phyloP scores from a whole-genome alignment of 192 early-diverging fungal genomes.

The Jimgerdemannia lactiflua region DNA sequence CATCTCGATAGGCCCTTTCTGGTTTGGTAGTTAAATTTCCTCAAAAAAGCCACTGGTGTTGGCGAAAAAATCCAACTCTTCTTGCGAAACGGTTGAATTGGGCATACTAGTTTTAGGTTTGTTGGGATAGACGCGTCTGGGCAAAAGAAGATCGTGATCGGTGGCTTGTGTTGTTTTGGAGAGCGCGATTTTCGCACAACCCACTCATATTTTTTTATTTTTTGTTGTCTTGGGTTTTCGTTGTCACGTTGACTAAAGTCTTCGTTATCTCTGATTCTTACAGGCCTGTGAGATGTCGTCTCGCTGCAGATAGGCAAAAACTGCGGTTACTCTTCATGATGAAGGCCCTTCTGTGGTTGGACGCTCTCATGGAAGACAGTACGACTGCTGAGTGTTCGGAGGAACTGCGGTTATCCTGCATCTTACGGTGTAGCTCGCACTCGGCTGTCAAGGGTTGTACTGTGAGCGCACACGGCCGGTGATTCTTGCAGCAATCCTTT shows the following conservation, averaged over 20 bases:
- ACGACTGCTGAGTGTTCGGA: constrained; percentile 18
- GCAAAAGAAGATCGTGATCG: constrained; percentile 7
- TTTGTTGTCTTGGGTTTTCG: background rate
- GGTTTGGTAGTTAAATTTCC: constrained; percentile 13
- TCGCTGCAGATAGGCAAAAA: constrained; percentile 1
- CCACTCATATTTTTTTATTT: too few relatives aligned
- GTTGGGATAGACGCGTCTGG: constrained; percentile 7
- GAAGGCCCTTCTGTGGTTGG: constrained; percentile 11
- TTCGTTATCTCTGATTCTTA: constrained; percentile 3
- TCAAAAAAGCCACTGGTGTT: constrained; percentile 10
- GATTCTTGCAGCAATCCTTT: constrained; percentile 11
- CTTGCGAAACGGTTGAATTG: constrained; percentile 9
- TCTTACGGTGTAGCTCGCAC: constrained; percentile 7
- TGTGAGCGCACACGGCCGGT: background rate
- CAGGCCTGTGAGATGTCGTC: constrained; percentile 11
- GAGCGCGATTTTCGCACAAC: constrained; percentile 1
- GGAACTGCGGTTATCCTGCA: constrained; percentile 15
- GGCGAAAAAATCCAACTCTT: constrained; percentile 14
- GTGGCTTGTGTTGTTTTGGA: constrained; percentile 5
- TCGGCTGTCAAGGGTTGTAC: constrained; percentile 19
- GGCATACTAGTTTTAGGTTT: constrained; percentile 4
- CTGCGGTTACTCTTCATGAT: constrained; percentile 18
- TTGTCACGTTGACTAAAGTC: constrained; percentile 2
- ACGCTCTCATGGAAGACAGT: constrained; percentile 19
- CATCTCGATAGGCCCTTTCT: constrained; percentile 12